A percentile compares a stretch with the other conserved stretches of the same genome.
Evolutionary conservation across 176 grass and related monocot genomes (phyloP).

Genomic region (barley (Hordeum vulgare)): MorexV3_pseudomolecules_assembly NC_058522.1:536996029-536996528

Average conservation of each 20-base stretch:
- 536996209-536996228: slow-evolving; percentile 29
- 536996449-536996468: slow-evolving; percentile 93
- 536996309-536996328: slow-evolving; percentile 52
- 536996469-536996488: too few species aligned
- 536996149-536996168: background rate
- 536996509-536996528: background rate
- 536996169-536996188: too few species aligned
- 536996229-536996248: slow-evolving; percentile 18
- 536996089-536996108: background rate
- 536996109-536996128: background rate
- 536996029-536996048: background rate
- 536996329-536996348: slow-evolving; percentile 94
- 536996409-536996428: slow-evolving; percentile 88
- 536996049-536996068: background rate
- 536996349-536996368: slow-evolving; percentile 90
- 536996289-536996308: slow-evolving; percentile 6
- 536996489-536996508: background rate
- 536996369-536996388: slow-evolving; percentile 75
- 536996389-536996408: slow-evolving; percentile 56
- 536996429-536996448: slow-evolving; percentile 88
- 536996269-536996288: slow-evolving; percentile 14
- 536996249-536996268: slow-evolving; percentile 7
- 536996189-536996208: background rate
- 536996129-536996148: background rate
- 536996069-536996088: background rate